Base-by-base conservation (phyloP, 768 basidiomycete species). In the Rickenella mellea region DNA sequence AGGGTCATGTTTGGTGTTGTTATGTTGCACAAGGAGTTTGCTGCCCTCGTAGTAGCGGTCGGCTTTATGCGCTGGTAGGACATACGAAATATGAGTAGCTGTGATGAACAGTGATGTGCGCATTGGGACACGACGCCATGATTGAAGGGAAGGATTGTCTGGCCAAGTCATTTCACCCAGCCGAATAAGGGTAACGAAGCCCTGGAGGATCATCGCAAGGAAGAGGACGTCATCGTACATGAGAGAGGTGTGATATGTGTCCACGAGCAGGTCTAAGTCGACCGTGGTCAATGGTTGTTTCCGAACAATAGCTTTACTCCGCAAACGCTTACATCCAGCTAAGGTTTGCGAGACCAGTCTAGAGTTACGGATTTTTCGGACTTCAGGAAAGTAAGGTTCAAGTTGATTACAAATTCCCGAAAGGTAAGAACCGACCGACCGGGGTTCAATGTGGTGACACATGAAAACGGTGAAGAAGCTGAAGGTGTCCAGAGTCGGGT, bases 21-120 rank as follows among this genome's bases (percentile, higher is more conserved):
- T 5, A 14, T 20, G n/a, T 40, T 40, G 44, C 10, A 55, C 27
- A 14, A 48, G 8, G n/a, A 60, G 25, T 1, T 32, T 10, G 36
- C 45, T 47, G 25, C 60, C 54, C 3, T 52, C 41, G 29, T 49
- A 58, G 12, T 50, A 37, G 4, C n/a, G 41, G 46, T 69, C 64
- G 6, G 59, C 61, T 39, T 71, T 72, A 45, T 69, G 68, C 0
- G 38, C 19, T 0, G 67, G 67, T 0, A 71, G 50, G 10, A 52
- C 22, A 38, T 60, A 67, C 0, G 9, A 10, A 15, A 25, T 47
- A 2, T 8, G 26, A 1, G 46, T 6, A 0, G 14, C 12, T 0
- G n/a, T 6, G 14, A 54, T 2, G 0, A 6, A 8, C 2, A 60
- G 43, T 2, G 52, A 45, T 7, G 36, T 14, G 0, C 56, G 47